phyloP scores from a whole-genome alignment of 2,329 filamentous ascomycete species.

The Paecilomyces sp. region DNA sequence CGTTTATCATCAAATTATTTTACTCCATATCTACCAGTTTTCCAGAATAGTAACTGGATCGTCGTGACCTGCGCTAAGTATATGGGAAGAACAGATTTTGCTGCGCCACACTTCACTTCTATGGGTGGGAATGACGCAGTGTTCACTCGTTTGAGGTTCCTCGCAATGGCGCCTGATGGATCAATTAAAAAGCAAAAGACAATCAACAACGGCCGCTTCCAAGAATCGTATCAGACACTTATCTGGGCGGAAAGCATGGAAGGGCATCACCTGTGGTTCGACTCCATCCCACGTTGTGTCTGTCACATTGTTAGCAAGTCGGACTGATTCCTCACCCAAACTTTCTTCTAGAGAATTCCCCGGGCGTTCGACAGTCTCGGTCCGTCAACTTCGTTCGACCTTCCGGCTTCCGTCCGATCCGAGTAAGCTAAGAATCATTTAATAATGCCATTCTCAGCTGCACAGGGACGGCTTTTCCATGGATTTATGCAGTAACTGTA shows the following conservation, averaged over 20 bases:
- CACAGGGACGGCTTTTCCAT: no score
- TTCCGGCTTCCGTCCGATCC: not conserved
- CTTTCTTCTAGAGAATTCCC: not conserved
- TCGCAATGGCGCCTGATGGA: not conserved
- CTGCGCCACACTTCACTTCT: not conserved
- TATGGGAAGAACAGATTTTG: not conserved
- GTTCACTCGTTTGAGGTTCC: not conserved
- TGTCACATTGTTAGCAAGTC: not conserved
- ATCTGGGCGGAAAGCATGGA: not conserved
- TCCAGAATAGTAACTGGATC: not conserved
- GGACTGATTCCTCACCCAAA: not conserved
- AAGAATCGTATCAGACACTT: not conserved
- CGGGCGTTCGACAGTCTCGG: not conserved
- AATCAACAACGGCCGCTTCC: not conserved
- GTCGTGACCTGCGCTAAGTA: not conserved
- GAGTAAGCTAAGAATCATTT: not conserved
- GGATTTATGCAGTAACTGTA: not conserved
- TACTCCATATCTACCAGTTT: not conserved
- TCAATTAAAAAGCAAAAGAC: not conserved
- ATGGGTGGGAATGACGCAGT: not conserved
- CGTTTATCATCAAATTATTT: not conserved
- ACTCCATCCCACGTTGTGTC: not conserved
- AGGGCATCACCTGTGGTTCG: not conserved
- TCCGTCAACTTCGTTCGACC: not conserved
- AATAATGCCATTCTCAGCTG: no score